Conservation (phyloP, 805 yeast species). For the Kazachstania kunashirensis region DNA sequence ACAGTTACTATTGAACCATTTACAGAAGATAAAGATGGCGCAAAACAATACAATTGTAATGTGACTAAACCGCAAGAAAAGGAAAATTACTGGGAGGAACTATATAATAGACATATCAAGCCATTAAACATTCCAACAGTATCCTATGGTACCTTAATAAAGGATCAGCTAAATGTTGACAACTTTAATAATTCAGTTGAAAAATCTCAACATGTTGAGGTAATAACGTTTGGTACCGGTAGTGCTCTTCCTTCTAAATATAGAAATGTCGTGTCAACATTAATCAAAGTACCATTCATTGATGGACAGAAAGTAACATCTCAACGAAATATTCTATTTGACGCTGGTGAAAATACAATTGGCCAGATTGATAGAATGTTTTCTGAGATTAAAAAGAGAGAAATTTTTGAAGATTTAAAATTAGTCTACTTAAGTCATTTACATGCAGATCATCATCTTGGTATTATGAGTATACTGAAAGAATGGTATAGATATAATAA, state of each 20-base stretch:
- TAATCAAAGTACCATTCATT: slow-evolving; percentile 57
- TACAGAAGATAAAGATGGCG: slow-evolving; percentile 3
- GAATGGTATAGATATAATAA: slow-evolving; percentile 50
- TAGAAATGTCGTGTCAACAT: slow-evolving; percentile 76
- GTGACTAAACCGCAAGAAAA: not conserved
- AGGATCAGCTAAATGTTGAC: slow-evolving; percentile 23
- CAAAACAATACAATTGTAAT: slow-evolving; percentile 7
- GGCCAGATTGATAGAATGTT: slow-evolving; percentile 61
- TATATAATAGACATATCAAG: slow-evolving; percentile 21
- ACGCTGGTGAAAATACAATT: slow-evolving; percentile 92
- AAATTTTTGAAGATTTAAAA: slow-evolving; percentile 50
- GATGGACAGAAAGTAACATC: slow-evolving; percentile 24
- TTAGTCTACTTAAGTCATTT: slow-evolving; percentile 73
- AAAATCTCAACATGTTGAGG: slow-evolving; percentile 48
- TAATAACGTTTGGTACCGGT: slow-evolving; percentile 83
- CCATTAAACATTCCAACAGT: slow-evolving; percentile 21
- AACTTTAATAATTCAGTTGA: slow-evolving; percentile 22
- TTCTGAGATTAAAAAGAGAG: slow-evolving; percentile 35
- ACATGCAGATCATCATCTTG: slow-evolving; percentile 96
- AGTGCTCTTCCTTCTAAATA: slow-evolving; percentile 78
- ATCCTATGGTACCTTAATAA: slow-evolving; percentile 21
- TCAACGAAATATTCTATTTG: slow-evolving; percentile 51
- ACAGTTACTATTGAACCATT: slow-evolving; percentile 17
- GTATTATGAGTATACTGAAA: slow-evolving; percentile 57
- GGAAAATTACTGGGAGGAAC: slow-evolving; percentile 15